Base-by-base conservation (phyloP, 306 rosid genomes). In the Inga oerstediana region DNA sequence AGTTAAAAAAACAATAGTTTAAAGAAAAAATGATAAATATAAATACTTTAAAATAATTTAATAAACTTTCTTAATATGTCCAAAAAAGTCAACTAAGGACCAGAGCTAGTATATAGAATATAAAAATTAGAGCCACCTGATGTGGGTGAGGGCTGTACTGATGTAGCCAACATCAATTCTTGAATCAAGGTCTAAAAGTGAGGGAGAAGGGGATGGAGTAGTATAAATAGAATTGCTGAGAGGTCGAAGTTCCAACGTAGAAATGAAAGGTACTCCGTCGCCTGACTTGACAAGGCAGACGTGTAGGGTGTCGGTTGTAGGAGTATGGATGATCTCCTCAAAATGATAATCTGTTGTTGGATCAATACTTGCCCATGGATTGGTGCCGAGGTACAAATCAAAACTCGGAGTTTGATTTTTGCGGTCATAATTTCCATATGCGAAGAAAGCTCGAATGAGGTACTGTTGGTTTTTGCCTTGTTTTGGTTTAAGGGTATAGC, bases 341-440 rank as follows among this genome's bases (percentile, higher is more conserved):
- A 41, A 0, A 1, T 3, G 37, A 45, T 44, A 17, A 0, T 9
- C 0, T 9, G 0, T 0, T 4, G 0, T 0, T 3, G 27, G 0
- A 1, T 20, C 8, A n/a, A 90, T 77, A 2, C 0, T 10, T n/a
- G 30, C 0, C 92, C 92, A 91, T 1, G 24, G 46, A 45, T 86
- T 85, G 32, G 76, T 61, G 4, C 94, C 94, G 13, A 89, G 74
- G 59, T 85, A 77, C 5, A 84, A 76, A 54, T 87, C 89, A 11
- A 91, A 91, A 2, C 0, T 5, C 0, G 92, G 88, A 3, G 59
- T 1, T 17, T 66, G 19, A 49, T 64, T 22, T 80, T 87, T 71
- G 51, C 70, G 56, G 32, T 91, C 89, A 12, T 91, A 89, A 12
- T 87, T 27, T 27, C 27, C 27, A 27, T n/a, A n/a, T n/a, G n/a